Evolutionary conservation across 768 basidiomycete species (phyloP), one percentile per base, ranked within the genome.

Genomic region (Lactarius sanguifluus): DNA sequence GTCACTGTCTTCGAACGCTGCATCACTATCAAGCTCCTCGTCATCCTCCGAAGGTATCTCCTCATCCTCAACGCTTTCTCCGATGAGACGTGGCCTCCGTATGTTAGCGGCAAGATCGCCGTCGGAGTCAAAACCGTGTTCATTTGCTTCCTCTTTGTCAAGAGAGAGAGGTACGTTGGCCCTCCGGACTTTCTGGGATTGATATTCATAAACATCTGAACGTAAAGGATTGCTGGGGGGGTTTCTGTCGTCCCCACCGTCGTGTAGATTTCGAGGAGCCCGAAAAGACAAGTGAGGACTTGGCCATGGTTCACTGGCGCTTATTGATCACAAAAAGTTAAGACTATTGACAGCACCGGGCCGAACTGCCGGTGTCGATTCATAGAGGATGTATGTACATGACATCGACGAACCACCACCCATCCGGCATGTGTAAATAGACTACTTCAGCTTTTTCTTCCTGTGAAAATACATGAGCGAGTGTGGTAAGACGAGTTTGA

Each of bases 371-470:
- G 54, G 16, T 16, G 30, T 3, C 30, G 3, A 47, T 47, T 55
- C 10, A 55, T 20, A 50, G 32, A 23, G n/a, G 7, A 38, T 38
- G 20, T 45, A 50, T 32, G 3, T 25, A 52, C 23, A 52, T 12
- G 50, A 52, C 50, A 5, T 13, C 57, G 36, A 23, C 45, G 43
- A 52, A 47, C 64, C 45, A 50, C 57, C 57, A 61, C 23, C 47
- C 60, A n/a, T 40, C 40, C 64, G 20, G 32, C 41, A 52, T 40
- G 25, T 61, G 64, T 62, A 69, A 72, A 55, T 66, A 41, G 69
- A 85, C 85, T 90, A 91, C 87, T 94, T 95, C 80, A 94, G 83
- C 84, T 96, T 96, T 87, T 96, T 96, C 89, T 96, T 96, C 67
- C 90, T 91, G 73, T 67, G 6, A 74, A 57, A 62, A 6, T 1